Percentiles rank a stretch among this genome's conserved stretches.
These are phyloP conservation scores for Porogramme epimiltina DNA, from an alignment of 1,284 basidiomycete species.

Conservation along the genomic window DNA sequence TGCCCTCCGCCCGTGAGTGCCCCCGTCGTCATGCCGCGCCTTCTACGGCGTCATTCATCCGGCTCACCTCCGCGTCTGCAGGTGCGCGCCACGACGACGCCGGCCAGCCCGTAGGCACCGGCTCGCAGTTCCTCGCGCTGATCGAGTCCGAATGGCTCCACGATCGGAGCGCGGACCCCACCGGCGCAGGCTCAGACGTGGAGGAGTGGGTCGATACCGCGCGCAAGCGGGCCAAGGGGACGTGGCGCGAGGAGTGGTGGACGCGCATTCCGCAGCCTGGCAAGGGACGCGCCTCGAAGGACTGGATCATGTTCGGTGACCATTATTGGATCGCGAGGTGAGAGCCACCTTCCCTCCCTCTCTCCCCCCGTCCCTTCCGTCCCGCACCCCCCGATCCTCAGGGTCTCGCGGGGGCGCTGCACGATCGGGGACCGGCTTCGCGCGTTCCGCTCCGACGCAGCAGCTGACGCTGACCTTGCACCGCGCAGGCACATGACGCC, in stretches of 20 bases:
- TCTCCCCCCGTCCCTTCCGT: too few relatives aligned
- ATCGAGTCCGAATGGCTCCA: conserved; percentile 46
- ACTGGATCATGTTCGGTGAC: conserved; percentile 74
- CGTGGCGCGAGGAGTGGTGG: conserved; percentile 49
- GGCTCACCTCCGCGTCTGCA: conserved; percentile 4
- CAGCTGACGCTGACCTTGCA: conserved; percentile 10
- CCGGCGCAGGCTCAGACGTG: conserved; percentile 34
- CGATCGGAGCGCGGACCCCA: conserved; percentile 27
- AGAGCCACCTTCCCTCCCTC: conserved; percentile 4
- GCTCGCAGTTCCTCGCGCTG: conserved; percentile 50
- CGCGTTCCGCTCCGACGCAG: too few relatives aligned
- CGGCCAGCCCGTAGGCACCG: conserved; percentile 44
- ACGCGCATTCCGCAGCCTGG: conserved; percentile 32
- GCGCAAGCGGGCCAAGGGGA: conserved; percentile 35
- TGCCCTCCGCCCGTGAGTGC: conserved; percentile 13
- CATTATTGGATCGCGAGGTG: conserved; percentile 76
- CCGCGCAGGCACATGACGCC: conserved; percentile 50
- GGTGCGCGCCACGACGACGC: conserved; percentile 10
- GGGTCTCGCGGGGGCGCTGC: too few relatives aligned
- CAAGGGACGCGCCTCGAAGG: conserved; percentile 50
- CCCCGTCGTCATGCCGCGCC: conserved; percentile 9
- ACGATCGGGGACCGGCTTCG: too few relatives aligned
- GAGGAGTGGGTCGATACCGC: conserved; percentile 48
- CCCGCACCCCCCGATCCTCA: too few relatives aligned
- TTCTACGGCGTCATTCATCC: conserved; percentile 5